These are phyloP conservation scores for Pythium sukuiense DNA, from an alignment of 352 stramenopile genomes.

Conservation along the genomic window DNA sequence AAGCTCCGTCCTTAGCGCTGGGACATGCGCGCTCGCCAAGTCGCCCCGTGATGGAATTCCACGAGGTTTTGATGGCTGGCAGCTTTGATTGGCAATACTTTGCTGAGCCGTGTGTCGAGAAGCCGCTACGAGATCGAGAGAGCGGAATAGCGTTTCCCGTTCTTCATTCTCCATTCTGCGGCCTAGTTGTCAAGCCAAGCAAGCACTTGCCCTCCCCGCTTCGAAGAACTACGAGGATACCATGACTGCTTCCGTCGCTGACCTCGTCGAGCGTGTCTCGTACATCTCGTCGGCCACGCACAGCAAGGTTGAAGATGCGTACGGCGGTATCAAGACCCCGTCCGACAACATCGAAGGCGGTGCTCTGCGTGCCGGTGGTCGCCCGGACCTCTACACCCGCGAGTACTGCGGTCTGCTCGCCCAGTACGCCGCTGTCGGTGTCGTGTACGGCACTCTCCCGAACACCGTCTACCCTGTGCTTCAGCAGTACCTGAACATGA, in stretches of 20 bases:
- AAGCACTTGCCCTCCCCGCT: not conserved
- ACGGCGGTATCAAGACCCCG: not conserved
- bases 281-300: slow-evolving; percentile 1
- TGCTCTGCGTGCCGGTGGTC: no score
- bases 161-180: not conserved
- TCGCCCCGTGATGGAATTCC: no score
- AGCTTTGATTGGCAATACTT: no score
- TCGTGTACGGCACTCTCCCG: not conserved
- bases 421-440: no score
- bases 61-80: no score
- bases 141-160: no score
- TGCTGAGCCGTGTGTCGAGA: no score
- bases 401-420: no score
- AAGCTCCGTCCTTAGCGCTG: no score
- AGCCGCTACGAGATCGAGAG: no score
- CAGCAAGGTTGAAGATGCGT: not conserved
- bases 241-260: not conserved
- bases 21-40: no score
- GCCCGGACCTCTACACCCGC: no score
- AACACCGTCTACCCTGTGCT: slow-evolving; percentile 1
- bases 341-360: not conserved
- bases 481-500: not conserved
- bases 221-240: not conserved
- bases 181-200: not conserved
- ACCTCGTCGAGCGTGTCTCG: not conserved